These are phyloP conservation scores for Thalassiosira allenii DNA, from an alignment of 352 stramenopile species.

Conservation along the genomic window DNA sequence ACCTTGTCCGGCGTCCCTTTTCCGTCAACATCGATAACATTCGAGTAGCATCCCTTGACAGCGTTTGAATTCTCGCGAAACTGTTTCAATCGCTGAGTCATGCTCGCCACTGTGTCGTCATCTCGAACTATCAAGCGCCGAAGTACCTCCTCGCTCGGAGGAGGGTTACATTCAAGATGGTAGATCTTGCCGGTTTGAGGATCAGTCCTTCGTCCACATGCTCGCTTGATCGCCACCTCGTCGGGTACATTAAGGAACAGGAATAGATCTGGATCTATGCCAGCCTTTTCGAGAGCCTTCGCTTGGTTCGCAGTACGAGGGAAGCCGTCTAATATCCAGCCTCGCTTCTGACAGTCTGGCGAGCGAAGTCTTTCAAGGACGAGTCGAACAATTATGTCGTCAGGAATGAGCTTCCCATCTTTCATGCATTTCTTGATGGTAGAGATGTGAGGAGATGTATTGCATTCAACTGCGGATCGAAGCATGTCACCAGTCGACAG, in stretches of 20 bases:
- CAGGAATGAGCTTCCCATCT: constrained; percentile 86
- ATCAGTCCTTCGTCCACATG: constrained; percentile 89
- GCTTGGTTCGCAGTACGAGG: constrained; percentile 92
- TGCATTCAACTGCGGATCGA: constrained; percentile 80
- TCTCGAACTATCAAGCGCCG: constrained; percentile 86
- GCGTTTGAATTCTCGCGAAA: constrained; percentile 88
- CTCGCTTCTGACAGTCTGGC: constrained; percentile 89
- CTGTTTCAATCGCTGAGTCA: constrained; percentile 87
- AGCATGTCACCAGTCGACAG: constrained; percentile 94
- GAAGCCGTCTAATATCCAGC: constrained; percentile 96
- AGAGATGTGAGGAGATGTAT: constrained; percentile 66
- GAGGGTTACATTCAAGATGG: constrained; percentile 89
- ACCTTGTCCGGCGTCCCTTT: constrained; percentile 55
- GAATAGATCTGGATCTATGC: constrained; percentile 90
- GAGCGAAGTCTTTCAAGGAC: constrained; percentile 86
- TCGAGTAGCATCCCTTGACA: constrained; percentile 87
- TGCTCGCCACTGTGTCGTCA: constrained; percentile 92
- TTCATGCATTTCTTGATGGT: constrained; percentile 87
- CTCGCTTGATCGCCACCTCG: constrained; percentile 88
- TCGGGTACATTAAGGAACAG: constrained; percentile 93
- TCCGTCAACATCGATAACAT: constrained; percentile 86
- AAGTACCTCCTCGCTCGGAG: constrained; percentile 76
- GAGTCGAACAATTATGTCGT: constrained; percentile 87
- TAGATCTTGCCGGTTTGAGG: constrained; percentile 89
- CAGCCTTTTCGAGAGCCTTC: constrained; percentile 87